A percentile compares a stretch with the other conserved stretches of the same genome.
Conservation (phyloP, 805 yeast genomes). For the Metschnikowia bowlesiae region DNA sequence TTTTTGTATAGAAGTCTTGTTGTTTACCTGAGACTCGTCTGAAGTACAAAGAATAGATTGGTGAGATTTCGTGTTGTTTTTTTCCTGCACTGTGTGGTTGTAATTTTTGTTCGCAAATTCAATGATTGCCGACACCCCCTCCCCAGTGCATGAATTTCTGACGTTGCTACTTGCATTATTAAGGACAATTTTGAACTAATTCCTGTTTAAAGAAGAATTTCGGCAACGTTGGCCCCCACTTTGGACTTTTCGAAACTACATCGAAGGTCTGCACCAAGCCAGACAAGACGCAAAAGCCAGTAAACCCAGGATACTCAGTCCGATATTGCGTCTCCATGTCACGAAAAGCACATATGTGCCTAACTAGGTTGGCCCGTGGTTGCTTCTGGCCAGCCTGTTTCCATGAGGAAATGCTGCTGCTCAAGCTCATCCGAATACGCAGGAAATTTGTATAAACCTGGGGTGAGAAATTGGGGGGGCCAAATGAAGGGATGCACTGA, state of each 20-base stretch:
- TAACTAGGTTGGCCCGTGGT: too few species aligned
- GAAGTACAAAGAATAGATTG: neutral
- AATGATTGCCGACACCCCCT: neutral
- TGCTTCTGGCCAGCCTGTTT: too few species aligned
- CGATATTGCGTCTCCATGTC: neutral
- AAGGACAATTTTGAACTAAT: neutral
- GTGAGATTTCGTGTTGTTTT: slow-evolving; percentile 5
- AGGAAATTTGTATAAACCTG: neutral
- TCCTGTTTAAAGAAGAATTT: neutral
- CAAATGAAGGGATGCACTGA: neutral
- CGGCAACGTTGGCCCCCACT: neutral
- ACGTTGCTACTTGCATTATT: neutral
- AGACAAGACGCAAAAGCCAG: neutral
- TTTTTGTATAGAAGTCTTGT: neutral
- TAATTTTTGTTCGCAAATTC: slow-evolving; percentile 4
- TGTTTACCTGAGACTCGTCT: neutral
- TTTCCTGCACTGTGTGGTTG: slow-evolving; percentile 3
- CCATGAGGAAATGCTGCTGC: too few species aligned
- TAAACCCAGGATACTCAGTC: neutral
- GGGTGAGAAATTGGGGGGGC: neutral
- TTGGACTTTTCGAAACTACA: neutral
- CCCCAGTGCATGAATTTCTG: neutral
- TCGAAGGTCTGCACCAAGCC: neutral
- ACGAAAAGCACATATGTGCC: neutral
- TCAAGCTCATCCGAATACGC: neutral